Percentiles rank a stretch among this genome's conserved stretches.
Conservation (phyloP, 1,139 yeast genomes). For the Blastobotrys capitulatus region DNA sequence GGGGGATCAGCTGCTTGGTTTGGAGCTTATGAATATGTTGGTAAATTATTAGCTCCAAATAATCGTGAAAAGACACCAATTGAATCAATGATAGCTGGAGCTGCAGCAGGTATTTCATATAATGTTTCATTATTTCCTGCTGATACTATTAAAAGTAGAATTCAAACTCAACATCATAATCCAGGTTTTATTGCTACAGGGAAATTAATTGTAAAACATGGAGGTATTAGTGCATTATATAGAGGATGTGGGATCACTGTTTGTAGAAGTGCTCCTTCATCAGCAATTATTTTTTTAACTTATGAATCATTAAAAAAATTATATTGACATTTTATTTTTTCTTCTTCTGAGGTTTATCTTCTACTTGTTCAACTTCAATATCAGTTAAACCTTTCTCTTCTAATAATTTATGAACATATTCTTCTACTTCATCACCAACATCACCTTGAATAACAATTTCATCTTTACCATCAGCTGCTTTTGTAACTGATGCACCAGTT, state of each 20-base stretch:
- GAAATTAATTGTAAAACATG: slow-evolving; percentile 37
- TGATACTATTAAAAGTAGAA: slow-evolving; percentile 82
- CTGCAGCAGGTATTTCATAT: slow-evolving; percentile 77
- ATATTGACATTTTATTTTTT: slow-evolving; percentile 13
- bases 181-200: slow-evolving; percentile 36
- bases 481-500: slow-evolving; percentile 93
- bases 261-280: slow-evolving; percentile 80
- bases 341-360: slow-evolving; percentile 77
- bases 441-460: slow-evolving; percentile 94
- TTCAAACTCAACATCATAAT: slow-evolving; percentile 55
- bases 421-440: slow-evolving; percentile 87
- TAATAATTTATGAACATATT: slow-evolving; percentile 61
- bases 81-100: slow-evolving; percentile 71
- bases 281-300: slow-evolving; percentile 76
- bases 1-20: slow-evolving; percentile 95
- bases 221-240: slow-evolving; percentile 67
- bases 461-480: slow-evolving; percentile 86
- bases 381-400: slow-evolving; percentile 78
- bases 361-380: slow-evolving; percentile 81
- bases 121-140: slow-evolving; percentile 81
- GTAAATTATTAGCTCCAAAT: slow-evolving; percentile 35
- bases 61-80: slow-evolving; percentile 35
- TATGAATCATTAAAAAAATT: slow-evolving; percentile 58
- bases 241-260: slow-evolving; percentile 83
- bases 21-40: slow-evolving; percentile 69